Evolutionary conservation across 2,329 filamentous ascomycete genomes (phyloP).

Genomic region (Diaporthe vexans): DNA sequence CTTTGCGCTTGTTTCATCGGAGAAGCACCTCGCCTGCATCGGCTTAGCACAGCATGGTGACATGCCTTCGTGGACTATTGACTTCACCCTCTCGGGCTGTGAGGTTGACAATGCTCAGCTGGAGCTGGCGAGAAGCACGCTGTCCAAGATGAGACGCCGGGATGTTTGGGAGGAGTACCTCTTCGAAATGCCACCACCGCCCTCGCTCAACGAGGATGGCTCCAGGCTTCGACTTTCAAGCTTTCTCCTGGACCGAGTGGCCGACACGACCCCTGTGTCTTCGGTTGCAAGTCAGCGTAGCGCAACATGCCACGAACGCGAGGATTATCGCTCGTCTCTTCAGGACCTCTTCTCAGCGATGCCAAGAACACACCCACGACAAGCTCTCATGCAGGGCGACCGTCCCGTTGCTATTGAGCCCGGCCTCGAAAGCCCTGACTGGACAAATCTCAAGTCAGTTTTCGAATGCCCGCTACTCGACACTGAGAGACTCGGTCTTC

Average conservation of each 20-base stretch:
- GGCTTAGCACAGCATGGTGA: slow-evolving; percentile 27
- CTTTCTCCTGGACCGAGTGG: slow-evolving; percentile 11
- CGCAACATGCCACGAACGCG: background rate
- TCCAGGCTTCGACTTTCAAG: slow-evolving; percentile 18
- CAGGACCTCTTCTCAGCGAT: slow-evolving; percentile 1
- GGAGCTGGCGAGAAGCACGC: background rate
- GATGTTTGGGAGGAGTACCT: slow-evolving; percentile 14
- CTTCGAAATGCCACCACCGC: background rate
- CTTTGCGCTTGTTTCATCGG: slow-evolving; percentile 14
- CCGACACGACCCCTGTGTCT: background rate
- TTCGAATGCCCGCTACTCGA: background rate
- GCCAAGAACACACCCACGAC: background rate
- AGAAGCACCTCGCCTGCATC: slow-evolving; percentile 20
- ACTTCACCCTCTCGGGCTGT: slow-evolving; percentile 23
- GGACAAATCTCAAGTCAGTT: background rate
- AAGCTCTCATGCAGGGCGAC: slow-evolving; percentile 19
- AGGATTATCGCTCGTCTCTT: slow-evolving; percentile 10
- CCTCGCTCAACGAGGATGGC: slow-evolving; percentile 8
- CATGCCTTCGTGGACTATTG: slow-evolving; percentile 20
- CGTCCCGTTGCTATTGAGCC: background rate
- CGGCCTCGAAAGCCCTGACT: slow-evolving; percentile 15
- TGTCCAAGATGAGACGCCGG: slow-evolving; percentile 23
- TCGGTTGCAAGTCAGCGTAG: background rate
- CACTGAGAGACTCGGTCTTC: background rate
- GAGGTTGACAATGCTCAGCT: slow-evolving; percentile 18